These are phyloP conservation scores for Perilla frutescens DNA, from an alignment of 257 asterid genomes.

Conservation along the genomic window DNA sequence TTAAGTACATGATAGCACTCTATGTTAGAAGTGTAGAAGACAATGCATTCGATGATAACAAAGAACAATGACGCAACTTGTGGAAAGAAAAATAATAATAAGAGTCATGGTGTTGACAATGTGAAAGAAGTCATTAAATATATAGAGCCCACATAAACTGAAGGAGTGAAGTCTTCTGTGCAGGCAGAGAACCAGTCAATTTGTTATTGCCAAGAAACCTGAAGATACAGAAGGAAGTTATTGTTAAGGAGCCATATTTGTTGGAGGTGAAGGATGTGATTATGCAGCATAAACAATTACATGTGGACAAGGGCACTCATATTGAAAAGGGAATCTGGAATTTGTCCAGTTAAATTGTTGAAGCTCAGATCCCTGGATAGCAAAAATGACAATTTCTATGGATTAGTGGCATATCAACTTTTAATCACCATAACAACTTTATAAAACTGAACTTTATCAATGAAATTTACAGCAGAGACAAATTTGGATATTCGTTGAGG, in stretches of 20 bases:
- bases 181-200: conserved; percentile 63
- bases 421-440: neutral
- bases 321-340: conserved; percentile 69
- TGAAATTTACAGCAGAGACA: conserved; percentile 63
- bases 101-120: neutral
- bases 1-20: neutral
- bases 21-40: neutral
- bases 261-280: neutral
- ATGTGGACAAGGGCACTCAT: conserved; percentile 50
- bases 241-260: neutral
- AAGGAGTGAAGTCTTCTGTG: conserved; percentile 53
- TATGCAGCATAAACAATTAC: conserved; percentile 43
- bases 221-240: conserved; percentile 33
- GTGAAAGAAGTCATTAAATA: neutral
- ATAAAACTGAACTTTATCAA: conserved; percentile 2
- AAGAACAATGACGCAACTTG: neutral
- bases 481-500: conserved; percentile 48
- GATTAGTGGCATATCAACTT: conserved; percentile 1
- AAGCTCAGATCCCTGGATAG: conserved; percentile 86
- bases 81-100: neutral
- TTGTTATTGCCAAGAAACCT: conserved; percentile 87
- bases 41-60: neutral
- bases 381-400: conserved; percentile 18
- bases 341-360: conserved; percentile 67
- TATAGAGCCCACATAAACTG: conserved; percentile 35